phyloP scores from a whole-genome alignment of 306 rosid species.

The Vicia villosa region DNA sequence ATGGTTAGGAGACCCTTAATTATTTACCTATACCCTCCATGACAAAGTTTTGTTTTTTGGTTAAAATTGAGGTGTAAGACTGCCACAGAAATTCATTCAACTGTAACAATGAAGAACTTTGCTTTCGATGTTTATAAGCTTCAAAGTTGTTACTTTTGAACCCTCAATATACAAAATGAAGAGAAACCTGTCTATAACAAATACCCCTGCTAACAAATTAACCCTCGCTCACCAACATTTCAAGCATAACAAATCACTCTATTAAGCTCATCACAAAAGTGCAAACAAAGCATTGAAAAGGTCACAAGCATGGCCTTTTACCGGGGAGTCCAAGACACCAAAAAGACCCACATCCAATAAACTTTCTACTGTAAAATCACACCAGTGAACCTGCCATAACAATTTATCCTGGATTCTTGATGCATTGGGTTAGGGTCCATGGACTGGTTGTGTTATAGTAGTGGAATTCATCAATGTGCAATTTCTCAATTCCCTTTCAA shows the following conservation, averaged over 20 bases:
- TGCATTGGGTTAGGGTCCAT: neutral
- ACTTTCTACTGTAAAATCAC: too few species aligned
- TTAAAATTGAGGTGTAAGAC: neutral
- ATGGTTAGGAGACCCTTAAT: neutral
- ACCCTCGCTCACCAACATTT: neutral
- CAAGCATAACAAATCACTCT: neutral
- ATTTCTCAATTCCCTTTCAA: neutral
- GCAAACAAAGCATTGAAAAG: too few species aligned
- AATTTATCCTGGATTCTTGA: neutral
- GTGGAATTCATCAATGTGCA: too few species aligned
- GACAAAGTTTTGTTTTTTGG: neutral
- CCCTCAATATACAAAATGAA: neutral
- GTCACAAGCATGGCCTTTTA: neutral
- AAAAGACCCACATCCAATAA: neutral
- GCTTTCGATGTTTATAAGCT: neutral
- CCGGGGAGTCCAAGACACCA: neutral
- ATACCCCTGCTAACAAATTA: neutral
- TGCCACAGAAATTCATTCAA: slow-evolving; percentile 1
- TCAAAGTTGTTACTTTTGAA: neutral
- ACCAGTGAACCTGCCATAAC: too few species aligned
- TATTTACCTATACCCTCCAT: neutral
- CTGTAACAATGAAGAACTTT: neutral
- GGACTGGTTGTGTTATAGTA: too few species aligned
- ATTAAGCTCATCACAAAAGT: neutral
- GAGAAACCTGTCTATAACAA: neutral